Base-by-base conservation (phyloP, 2,329 filamentous ascomycete species). In the Sordariomycetes sp. region DNA sequence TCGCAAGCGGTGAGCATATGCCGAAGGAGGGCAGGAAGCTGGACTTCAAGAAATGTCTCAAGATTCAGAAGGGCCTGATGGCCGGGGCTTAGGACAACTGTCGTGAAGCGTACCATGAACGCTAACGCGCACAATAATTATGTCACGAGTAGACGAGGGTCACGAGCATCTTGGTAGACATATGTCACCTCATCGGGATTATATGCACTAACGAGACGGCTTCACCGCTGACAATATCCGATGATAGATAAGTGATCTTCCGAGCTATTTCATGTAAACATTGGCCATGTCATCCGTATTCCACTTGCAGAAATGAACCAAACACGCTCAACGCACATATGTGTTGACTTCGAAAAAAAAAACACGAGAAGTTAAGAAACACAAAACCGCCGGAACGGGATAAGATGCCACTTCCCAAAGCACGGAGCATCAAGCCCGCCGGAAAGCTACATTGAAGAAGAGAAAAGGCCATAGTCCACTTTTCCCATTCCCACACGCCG, bases 1-100 rank as follows among this genome's bases (percentile, higher is more conserved):
- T 98, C 54, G 86, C 87, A 39, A 92, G 83, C 53, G 92, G 92
- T 31, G 86, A 94, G 48, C 62, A 75, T 42, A 75, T 82, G 67
- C 75, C 75, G 8, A 50, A 58, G 19, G 66, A 76, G 40, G 66
- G 66, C 15, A 54, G 51, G 35, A 66, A 63, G 51, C 52, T 75
- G 29, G 67, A 74, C 46, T 72, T 75, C 39, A 47, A 44, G 18
- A 53, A 58, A 21, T 61, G 69, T 35, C 48, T 71, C n/a, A 49
- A 44, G 21, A 57, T 66, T 29, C 64, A 70, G 46, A 59, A 53
- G 42, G 42, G 46, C 8, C 38, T 66, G 23, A 52, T 61, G 49
- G 54, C 56, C 6, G 33, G 30, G 8, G 23, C 30, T 15, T 30
- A 20, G 24, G n/a, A n/a, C n/a, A n/a, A n/a, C n/a, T n/a, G n/a